Conservation (phyloP, 805 yeast species). For the Monosporozyma servazzii region DNA sequence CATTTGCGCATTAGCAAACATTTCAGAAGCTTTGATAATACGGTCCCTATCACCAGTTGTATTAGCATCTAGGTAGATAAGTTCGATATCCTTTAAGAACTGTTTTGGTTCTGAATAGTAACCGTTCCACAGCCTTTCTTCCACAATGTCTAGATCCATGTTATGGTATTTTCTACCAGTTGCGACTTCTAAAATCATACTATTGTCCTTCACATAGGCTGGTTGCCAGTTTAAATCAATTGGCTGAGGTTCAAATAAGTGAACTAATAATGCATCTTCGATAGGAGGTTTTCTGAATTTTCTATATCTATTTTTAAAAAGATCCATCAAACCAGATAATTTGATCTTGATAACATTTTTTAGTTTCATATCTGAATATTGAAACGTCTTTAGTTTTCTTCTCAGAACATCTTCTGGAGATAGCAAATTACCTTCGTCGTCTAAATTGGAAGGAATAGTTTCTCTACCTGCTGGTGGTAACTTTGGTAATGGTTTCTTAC, state of each 20-base stretch:
- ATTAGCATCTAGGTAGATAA: conserved; percentile 72
- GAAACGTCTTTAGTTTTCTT: conserved; percentile 37
- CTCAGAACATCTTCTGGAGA: conserved; percentile 30
- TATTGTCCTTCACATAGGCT: conserved; percentile 45
- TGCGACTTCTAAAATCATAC: conserved; percentile 71
- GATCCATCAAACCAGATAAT: conserved; percentile 79
- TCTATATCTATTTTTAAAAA: conserved; percentile 78
- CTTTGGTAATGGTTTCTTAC: conserved; percentile 33
- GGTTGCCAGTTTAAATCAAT: conserved; percentile 31
- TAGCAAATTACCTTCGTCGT: conserved; percentile 24
- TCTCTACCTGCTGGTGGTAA: conserved; percentile 31
- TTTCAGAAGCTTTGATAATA: conserved; percentile 73
- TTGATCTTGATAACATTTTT: conserved; percentile 81
- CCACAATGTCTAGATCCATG: conserved; percentile 89
- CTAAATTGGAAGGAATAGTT: conserved; percentile 9
- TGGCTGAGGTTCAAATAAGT: conserved; percentile 60
- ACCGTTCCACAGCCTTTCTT: conserved; percentile 95
- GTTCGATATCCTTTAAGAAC: conserved; percentile 72
- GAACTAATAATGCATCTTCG: conserved; percentile 65
- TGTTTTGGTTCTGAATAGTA: conserved; percentile 88
- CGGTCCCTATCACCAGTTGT: conserved; percentile 78
- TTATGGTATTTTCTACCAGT: conserved; percentile 70
- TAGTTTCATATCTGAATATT: conserved; percentile 64
- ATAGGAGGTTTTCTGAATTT: conserved; percentile 84
- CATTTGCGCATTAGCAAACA: conserved; percentile 93